Evolutionary conservation across 176 grass and related monocot genomes (phyloP).

Genomic region (Triticum turgidum): DNA sequence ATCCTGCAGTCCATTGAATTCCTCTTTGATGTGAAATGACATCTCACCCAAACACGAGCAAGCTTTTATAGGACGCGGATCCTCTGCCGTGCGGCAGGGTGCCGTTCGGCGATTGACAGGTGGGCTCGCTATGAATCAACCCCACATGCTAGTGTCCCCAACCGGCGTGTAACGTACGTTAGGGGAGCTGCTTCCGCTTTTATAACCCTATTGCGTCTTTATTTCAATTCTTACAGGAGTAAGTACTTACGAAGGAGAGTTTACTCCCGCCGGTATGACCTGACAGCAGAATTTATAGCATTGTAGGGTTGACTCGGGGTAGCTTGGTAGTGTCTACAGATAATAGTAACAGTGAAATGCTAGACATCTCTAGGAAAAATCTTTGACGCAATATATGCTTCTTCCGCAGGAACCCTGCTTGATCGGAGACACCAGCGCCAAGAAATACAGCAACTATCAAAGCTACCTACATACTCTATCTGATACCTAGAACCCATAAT

Average conservation of each 20-base stretch:
- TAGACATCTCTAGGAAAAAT: not conserved
- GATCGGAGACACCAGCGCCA: not conserved
- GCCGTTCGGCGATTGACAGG: too few relatives aligned
- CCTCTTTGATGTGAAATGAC: slow-evolving; percentile 50
- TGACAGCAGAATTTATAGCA: slow-evolving; percentile 29
- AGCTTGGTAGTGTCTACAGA: not conserved
- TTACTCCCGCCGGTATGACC: slow-evolving; percentile 32
- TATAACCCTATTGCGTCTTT: slow-evolving; percentile 36
- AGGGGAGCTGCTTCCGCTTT: not conserved
- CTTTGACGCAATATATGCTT: not conserved
- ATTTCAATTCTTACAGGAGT: slow-evolving; percentile 27
- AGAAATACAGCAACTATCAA: not conserved
- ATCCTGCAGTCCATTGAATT: slow-evolving; percentile 38
- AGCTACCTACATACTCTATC: not conserved
- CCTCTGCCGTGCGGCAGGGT: too few relatives aligned
- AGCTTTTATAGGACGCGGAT: slow-evolving; percentile 22
- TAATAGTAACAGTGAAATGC: not conserved
- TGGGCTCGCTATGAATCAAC: too few relatives aligned
- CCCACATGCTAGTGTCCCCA: too few relatives aligned
- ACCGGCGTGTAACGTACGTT: too few relatives aligned
- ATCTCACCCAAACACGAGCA: slow-evolving; percentile 34
- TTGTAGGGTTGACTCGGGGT: slow-evolving; percentile 22
- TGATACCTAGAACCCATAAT: not conserved
- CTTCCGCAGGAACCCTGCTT: not conserved
- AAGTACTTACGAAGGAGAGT: slow-evolving; percentile 6